These are phyloP conservation scores for Draba incana DNA, from an alignment of 345 rosid species.

Conservation along the genomic window DNA sequence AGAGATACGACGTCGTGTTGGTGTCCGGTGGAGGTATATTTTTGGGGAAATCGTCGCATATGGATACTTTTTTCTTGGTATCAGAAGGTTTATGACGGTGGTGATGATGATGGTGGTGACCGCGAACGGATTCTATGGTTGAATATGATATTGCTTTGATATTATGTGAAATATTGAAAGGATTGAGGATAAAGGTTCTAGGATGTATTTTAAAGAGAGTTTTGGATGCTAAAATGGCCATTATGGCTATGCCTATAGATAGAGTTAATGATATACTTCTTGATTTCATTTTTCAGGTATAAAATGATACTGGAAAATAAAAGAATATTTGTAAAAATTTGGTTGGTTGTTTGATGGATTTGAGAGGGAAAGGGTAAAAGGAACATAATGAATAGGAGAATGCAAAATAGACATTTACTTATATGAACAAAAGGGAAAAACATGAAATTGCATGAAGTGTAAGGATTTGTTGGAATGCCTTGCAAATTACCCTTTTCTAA, in stretches of 20 bases:
- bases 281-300: constrained; percentile 39
- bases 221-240: constrained; percentile 49
- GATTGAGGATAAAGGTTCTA: constrained; percentile 4
- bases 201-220: constrained; percentile 35
- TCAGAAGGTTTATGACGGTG: constrained; percentile 39
- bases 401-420: constrained; percentile 18
- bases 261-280: constrained; percentile 41
- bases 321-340: background rate
- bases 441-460: constrained; percentile 71
- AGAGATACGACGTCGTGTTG: constrained; percentile 57
- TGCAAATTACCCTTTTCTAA: constrained; percentile 74
- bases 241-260: constrained; percentile 46
- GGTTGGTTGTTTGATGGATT: constrained; percentile 3
- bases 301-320: background rate
- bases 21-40: constrained; percentile 75
- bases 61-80: constrained; percentile 38
- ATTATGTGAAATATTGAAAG: constrained; percentile 21
- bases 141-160: constrained; percentile 28
- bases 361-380: constrained; percentile 16
- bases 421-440: constrained; percentile 24
- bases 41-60: constrained; percentile 74
- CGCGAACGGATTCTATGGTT: constrained; percentile 1
- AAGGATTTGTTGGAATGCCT: constrained; percentile 79
- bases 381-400: constrained; percentile 34
- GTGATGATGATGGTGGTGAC: constrained; percentile 10